These are phyloP conservation scores for Kalanchoe fedtschenkoi DNA, from an alignment of 164 flowering plant species.

Conservation along the genomic window DNA sequence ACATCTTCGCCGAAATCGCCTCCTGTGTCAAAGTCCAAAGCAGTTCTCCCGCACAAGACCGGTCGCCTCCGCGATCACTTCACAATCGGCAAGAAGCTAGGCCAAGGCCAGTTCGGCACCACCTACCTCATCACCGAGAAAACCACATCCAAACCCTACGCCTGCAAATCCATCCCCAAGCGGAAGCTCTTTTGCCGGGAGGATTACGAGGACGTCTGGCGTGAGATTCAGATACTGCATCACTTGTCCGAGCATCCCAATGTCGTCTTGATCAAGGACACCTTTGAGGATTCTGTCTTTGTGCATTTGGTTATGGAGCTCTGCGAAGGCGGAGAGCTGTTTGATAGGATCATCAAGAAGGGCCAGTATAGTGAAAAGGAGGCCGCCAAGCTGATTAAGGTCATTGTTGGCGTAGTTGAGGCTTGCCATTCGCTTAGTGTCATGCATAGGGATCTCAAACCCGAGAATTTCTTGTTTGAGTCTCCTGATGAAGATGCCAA, in stretches of 20 bases:
- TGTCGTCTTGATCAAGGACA: slow-evolving; percentile 17
- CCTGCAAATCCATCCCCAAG: slow-evolving; percentile 20
- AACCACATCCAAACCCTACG: slow-evolving; percentile 9
- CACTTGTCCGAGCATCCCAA: slow-evolving; percentile 19
- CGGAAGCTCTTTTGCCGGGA: slow-evolving; percentile 17
- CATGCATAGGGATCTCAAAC: slow-evolving; percentile 9
- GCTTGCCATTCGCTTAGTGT: slow-evolving; percentile 33
- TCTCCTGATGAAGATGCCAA: slow-evolving; percentile 2
- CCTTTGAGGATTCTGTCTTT: slow-evolving; percentile 14
- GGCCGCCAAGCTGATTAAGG: slow-evolving; percentile 19
- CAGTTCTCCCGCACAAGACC: not conserved
- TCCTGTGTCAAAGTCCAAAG: not conserved
- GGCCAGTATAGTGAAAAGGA: slow-evolving; percentile 21
- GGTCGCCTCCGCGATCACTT: slow-evolving; percentile 6
- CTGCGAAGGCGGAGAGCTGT: slow-evolving; percentile 17
- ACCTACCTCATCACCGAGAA: slow-evolving; percentile 16
- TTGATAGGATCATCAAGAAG: slow-evolving; percentile 20
- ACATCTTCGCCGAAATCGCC: not conserved
- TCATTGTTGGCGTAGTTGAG: slow-evolving; percentile 32
- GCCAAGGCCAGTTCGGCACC: slow-evolving; percentile 19
- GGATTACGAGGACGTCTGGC: slow-evolving; percentile 20
- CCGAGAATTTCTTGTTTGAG: slow-evolving; percentile 6
- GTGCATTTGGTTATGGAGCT: slow-evolving; percentile 10
- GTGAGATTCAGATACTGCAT: slow-evolving; percentile 24
- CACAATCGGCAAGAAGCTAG: slow-evolving; percentile 15